A percentile compares a stretch with the other conserved stretches of the same genome.
These are phyloP conservation scores for Paecilomyces niveus DNA, from an alignment of 2,329 filamentous ascomycete genomes.

Conservation along the genomic window DNA sequence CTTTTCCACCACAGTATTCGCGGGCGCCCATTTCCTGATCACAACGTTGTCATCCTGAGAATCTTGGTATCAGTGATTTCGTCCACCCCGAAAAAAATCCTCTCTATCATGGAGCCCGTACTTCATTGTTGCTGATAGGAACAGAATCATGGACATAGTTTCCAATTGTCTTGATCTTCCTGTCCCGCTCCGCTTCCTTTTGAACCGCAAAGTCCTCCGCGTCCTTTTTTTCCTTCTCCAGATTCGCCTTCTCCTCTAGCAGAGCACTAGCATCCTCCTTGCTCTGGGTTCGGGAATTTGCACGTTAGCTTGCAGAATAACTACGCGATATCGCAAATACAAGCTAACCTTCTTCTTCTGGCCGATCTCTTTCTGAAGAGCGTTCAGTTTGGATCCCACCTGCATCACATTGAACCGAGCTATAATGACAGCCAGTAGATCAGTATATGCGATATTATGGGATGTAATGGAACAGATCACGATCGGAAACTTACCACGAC, in stretches of 20 bases:
- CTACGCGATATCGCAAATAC: not conserved
- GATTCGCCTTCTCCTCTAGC: constrained; percentile 65
- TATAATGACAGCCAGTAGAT: constrained; percentile 20
- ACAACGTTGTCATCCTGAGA: constrained; percentile 70
- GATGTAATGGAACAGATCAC: not conserved
- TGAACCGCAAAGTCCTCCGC: constrained; percentile 65
- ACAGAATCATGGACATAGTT: constrained; percentile 90
- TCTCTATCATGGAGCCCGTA: constrained; percentile 21
- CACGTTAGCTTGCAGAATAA: not conserved
- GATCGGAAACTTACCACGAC: constrained; percentile 51
- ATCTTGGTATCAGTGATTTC: not conserved
- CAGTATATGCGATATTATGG: not conserved
- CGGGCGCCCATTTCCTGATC: constrained; percentile 72
- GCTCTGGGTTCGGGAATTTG: constrained; percentile 41
- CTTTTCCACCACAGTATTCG: constrained; percentile 67
- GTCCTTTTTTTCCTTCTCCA: constrained; percentile 76
- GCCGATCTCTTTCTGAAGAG: constrained; percentile 81
- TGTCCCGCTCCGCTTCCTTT: constrained; percentile 67
- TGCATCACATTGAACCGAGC: constrained; percentile 73
- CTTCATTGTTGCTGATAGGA: constrained; percentile 74
- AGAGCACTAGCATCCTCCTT: constrained; percentile 83
- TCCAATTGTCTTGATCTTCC: constrained; percentile 76
- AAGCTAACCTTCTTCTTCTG: constrained; percentile 72
- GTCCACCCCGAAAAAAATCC: not conserved
- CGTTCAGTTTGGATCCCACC: constrained; percentile 78